Evolutionary conservation across 2,329 filamentous ascomycete species (phyloP).

Genomic region (Truncatella angustata): DNA sequence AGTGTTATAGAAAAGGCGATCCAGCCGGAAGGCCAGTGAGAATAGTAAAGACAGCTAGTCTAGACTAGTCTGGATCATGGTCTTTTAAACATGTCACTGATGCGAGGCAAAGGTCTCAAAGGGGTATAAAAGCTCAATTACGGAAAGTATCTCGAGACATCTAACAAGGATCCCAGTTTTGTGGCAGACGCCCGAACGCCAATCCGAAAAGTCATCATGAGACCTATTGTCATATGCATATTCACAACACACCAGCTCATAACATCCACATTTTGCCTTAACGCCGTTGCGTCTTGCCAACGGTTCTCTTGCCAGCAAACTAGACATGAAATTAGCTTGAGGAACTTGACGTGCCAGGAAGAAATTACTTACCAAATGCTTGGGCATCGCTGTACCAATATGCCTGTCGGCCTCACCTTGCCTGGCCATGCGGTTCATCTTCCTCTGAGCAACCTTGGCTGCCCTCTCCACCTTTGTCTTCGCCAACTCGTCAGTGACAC

Average conservation of each 20-base stretch:
- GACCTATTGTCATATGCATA: not conserved
- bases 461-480: conserved; percentile 81
- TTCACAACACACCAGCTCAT: not conserved
- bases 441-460: conserved; percentile 89
- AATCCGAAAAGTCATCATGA: conserved; percentile 3
- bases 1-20: too few species aligned
- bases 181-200: conserved; percentile 3
- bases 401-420: conserved; percentile 97
- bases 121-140: conserved; percentile 6
- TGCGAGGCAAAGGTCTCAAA: too few species aligned
- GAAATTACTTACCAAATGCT: conserved; percentile 77
- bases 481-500: conserved; percentile 65
- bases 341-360: too few species aligned
- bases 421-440: conserved; percentile 97
- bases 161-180: conserved; percentile 6
- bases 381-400: conserved; percentile 74
- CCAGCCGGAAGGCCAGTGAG: too few species aligned
- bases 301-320: conserved; percentile 13
- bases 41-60: too few species aligned
- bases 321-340: conserved; percentile 5
- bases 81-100: too few species aligned
- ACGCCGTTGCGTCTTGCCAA: conserved; percentile 13
- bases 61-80: too few species aligned
- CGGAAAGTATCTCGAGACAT: not conserved
- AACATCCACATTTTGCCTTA: conserved; percentile 1